These are phyloP conservation scores for Penicillium turbatum DNA, from an alignment of 495 filamentous ascomycete species.

Conservation along the genomic window DNA sequence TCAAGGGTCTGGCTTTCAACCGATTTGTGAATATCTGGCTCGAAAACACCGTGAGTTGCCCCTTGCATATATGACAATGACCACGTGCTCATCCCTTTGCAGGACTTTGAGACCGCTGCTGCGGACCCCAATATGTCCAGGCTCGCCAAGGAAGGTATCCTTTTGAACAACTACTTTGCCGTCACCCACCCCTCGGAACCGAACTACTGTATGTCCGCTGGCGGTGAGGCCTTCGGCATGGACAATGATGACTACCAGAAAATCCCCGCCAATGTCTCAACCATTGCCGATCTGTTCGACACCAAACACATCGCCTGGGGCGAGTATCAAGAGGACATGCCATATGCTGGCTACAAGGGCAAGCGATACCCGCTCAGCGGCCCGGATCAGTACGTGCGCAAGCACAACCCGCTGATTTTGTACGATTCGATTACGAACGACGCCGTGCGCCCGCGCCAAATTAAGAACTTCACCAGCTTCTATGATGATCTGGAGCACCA, in stretches of 20 bases:
- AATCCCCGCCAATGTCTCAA: slow-evolving; percentile 59
- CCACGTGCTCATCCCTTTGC: background rate
- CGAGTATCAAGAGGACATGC: slow-evolving; percentile 65
- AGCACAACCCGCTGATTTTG: slow-evolving; percentile 65
- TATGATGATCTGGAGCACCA: slow-evolving; percentile 52
- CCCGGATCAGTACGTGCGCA: slow-evolving; percentile 68
- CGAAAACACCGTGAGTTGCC: slow-evolving; percentile 62
- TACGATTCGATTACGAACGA: slow-evolving; percentile 56
- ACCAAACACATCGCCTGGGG: slow-evolving; percentile 64
- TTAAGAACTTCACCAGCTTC: slow-evolving; percentile 68
- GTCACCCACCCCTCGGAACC: slow-evolving; percentile 66
- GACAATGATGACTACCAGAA: slow-evolving; percentile 58
- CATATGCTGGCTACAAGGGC: slow-evolving; percentile 64
- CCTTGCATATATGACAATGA: slow-evolving; percentile 16
- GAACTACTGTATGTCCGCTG: slow-evolving; percentile 63
- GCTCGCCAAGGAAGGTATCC: slow-evolving; percentile 59
- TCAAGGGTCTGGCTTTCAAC: slow-evolving; percentile 62
- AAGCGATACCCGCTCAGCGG: slow-evolving; percentile 45
- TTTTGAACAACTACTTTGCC: slow-evolving; percentile 59
- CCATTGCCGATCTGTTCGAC: slow-evolving; percentile 65
- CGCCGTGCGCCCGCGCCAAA: slow-evolving; percentile 50
- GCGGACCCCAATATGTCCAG: slow-evolving; percentile 50
- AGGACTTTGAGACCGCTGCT: slow-evolving; percentile 55
- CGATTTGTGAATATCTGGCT: slow-evolving; percentile 66
- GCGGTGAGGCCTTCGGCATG: slow-evolving; percentile 66